These are phyloP conservation scores for Cercospora citrullina DNA, from an alignment of 2,329 filamentous ascomycete species.

Conservation along the genomic window DNA sequence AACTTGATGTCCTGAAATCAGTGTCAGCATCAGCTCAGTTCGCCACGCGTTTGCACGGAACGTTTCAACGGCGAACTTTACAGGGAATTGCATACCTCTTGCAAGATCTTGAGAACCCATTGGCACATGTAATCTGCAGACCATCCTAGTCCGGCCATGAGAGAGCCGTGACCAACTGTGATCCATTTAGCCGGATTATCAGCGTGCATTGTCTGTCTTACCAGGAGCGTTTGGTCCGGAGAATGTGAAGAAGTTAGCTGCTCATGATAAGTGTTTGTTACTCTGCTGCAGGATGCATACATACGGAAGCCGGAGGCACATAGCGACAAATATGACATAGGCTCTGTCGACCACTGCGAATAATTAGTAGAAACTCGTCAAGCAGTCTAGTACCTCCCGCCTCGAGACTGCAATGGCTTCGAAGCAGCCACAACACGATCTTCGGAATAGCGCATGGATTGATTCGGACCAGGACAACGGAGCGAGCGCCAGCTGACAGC, in stretches of 20 bases:
- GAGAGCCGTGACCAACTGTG: conserved; percentile 30
- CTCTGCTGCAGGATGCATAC: background rate
- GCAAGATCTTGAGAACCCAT: conserved; percentile 35
- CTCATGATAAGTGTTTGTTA: background rate
- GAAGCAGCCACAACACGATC: background rate
- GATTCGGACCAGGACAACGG: background rate
- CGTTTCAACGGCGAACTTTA: background rate
- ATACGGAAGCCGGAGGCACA: conserved; percentile 32
- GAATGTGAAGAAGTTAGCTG: conserved; percentile 35
- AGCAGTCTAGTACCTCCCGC: background rate
- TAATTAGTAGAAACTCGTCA: background rate
- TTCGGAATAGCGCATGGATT: background rate
- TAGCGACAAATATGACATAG: conserved; percentile 32
- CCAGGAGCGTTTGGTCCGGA: conserved; percentile 29
- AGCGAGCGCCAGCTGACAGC: background rate
- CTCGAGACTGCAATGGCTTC: background rate
- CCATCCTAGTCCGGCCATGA: conserved; percentile 33
- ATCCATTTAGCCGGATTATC: background rate
- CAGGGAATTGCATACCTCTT: conserved; percentile 20
- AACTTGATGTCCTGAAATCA: conserved; percentile 28
- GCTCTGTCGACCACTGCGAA: conserved; percentile 29
- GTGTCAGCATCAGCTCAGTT: background rate
- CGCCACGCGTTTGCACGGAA: background rate
- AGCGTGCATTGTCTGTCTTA: background rate
- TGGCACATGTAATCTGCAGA: conserved; percentile 35